These are phyloP conservation scores for Rhizomucor pusillus DNA, from an alignment of 371 early-diverging fungal species.

Conservation along the genomic window DNA sequence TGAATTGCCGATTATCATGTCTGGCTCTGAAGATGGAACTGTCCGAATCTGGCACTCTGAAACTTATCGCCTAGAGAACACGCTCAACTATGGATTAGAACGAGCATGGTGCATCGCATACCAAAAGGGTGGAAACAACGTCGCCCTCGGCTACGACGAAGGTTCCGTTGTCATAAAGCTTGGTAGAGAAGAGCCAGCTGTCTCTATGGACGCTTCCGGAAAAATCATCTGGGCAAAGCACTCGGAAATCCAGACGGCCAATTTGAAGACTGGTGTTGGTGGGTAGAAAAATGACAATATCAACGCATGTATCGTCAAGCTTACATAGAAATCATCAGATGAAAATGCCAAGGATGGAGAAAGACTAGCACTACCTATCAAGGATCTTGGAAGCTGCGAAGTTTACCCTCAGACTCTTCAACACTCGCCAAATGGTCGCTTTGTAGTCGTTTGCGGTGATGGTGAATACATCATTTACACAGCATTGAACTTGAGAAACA, in stretches of 20 bases:
- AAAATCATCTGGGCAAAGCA: conserved; percentile 98
- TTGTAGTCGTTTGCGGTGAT: conserved; percentile 98
- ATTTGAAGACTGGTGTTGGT: conserved; percentile 77
- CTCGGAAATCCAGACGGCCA: conserved; percentile 93
- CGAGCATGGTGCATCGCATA: conserved; percentile 95
- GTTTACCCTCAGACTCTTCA: conserved; percentile 95
- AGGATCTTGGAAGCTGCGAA: conserved; percentile 97
- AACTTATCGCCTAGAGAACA: conserved; percentile 94
- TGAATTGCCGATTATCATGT: conserved; percentile 94
- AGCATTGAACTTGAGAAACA: conserved; percentile 98
- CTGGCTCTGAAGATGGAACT: conserved; percentile 95
- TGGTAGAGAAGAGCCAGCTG: conserved; percentile 95
- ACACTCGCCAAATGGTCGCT: conserved; percentile 97
- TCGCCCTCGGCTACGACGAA: conserved; percentile 95
- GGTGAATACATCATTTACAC: conserved; percentile 99
- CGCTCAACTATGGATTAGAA: conserved; percentile 95
- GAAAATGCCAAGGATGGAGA: conserved; percentile 90
- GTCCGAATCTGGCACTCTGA: conserved; percentile 98
- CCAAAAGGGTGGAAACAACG: conserved; percentile 81
- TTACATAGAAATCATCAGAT: conserved; percentile 33
- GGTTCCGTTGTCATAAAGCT: conserved; percentile 93
- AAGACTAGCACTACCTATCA: conserved; percentile 77
- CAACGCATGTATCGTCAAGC: background rate
- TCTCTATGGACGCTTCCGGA: conserved; percentile 95
- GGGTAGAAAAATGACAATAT: conserved; percentile 2